phyloP scores from a whole-genome alignment of 2,329 filamentous ascomycete genomes.

The Penicillium sp. region DNA sequence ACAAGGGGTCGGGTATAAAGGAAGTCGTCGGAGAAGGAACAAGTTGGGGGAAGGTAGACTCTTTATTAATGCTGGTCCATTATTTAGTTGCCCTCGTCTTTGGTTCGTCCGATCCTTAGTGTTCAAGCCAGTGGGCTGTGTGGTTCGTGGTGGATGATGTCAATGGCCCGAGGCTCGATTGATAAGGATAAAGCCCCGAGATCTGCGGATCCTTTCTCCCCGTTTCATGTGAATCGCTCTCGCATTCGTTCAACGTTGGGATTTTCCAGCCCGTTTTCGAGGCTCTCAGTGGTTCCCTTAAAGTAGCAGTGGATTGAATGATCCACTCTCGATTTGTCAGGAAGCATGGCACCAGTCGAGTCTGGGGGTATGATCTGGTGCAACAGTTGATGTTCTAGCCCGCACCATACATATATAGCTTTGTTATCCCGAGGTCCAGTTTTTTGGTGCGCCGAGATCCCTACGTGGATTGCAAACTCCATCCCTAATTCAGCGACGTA shows the following conservation, averaged over 20 bases:
- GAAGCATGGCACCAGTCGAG: background rate
- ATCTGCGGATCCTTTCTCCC: slow-evolving; percentile 15
- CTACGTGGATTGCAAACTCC: background rate
- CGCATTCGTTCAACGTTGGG: background rate
- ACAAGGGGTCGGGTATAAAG: background rate
- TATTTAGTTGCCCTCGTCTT: background rate
- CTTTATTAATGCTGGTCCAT: background rate
- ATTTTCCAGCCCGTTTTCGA: background rate
- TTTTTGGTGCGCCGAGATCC: background rate
- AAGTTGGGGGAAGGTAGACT: background rate
- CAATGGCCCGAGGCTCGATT: slow-evolving; percentile 27
- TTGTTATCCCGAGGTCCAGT: slow-evolving; percentile 1
- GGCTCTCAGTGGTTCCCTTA: background rate
- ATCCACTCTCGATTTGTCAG: slow-evolving; percentile 4
- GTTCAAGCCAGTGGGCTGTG: background rate
- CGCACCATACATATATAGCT: background rate
- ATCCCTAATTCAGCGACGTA: background rate
- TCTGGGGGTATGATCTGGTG: slow-evolving; percentile 2
- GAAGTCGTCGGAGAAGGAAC: background rate
- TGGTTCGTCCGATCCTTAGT: background rate
- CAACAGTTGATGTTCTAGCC: background rate
- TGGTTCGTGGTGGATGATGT: slow-evolving; percentile 21
- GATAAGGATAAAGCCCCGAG: slow-evolving; percentile 27
- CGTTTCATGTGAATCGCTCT: slow-evolving; percentile 25
- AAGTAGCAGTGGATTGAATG: background rate